These are phyloP conservation scores for Tulasnella sp. DNA, from an alignment of 768 basidiomycete genomes.

Conservation along the genomic window DNA sequence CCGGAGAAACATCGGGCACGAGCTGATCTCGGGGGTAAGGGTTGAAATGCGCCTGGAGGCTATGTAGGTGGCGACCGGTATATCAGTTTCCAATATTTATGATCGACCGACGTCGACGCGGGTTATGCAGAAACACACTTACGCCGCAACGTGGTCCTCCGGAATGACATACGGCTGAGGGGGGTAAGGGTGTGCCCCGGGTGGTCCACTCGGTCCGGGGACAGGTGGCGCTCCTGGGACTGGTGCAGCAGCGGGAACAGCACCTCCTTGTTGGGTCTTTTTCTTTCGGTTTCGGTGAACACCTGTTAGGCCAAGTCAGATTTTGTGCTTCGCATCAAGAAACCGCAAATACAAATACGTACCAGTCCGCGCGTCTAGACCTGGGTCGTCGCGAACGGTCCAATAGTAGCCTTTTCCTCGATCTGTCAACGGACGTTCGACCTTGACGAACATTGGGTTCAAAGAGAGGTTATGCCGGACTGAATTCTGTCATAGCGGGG, in stretches of 20 bases:
- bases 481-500: conserved; percentile 53
- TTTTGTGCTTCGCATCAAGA: not conserved
- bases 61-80: not conserved
- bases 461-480: conserved; percentile 85
- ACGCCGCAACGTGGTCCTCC: conserved; percentile 14
- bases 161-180: not conserved
- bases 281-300: conserved; percentile 85
- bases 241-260: not conserved
- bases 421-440: conserved; percentile 80
- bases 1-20: not conserved
- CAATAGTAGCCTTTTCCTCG: conserved; percentile 87
- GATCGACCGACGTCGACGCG: not conserved
- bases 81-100: not conserved
- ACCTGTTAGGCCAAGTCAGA: conserved; percentile 28
- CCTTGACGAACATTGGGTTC: conserved; percentile 87
- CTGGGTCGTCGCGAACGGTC: conserved; percentile 46
- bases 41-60: conserved; percentile 15
- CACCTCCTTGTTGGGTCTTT: conserved; percentile 22
- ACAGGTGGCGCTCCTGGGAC: not conserved
- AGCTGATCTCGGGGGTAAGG: conserved; percentile 18
- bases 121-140: not conserved
- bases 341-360: not conserved
- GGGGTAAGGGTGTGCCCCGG: not conserved
- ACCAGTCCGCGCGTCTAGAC: conserved; percentile 40
- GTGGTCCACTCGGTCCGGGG: not conserved